Evolutionary conservation across 2,329 filamentous ascomycete species (phyloP), one percentile per base, ranked within the genome.

Genomic region (Amauroascus niger): DNA sequence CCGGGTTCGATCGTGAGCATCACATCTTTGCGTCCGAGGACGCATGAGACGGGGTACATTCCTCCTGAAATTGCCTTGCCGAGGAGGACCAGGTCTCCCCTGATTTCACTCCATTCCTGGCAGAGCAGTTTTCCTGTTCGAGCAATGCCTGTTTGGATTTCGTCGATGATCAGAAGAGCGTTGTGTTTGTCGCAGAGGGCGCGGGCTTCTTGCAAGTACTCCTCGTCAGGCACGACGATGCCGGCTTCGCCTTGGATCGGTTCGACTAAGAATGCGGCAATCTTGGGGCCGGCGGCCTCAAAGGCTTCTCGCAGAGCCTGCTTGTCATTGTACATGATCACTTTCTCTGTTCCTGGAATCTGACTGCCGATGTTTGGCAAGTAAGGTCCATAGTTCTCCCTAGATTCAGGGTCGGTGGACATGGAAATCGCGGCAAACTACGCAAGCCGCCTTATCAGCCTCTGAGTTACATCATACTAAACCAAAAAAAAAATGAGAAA

Each of bases 1-100:
- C 93, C 93, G 24, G 93, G 88, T 77, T 98, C 93, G 59, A 98
- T 79, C 8, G 91, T 93, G 61, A 96, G 80, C 90, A 98, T 96
- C 59, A 97, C 78, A 54, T 96, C 90, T 73, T 86, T 89, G 64
- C 83, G 83, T 58, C 86, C 85, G 50, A 98, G 78, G 47, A 98
- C 90, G 64, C 85, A 89, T 57, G 89, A 95, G 55, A 98, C 93
- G n/a, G 93, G 93, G 74, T 98, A 98, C 86, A 97, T 93, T 70
- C 93, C 93, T 59, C 93, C 93, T 32, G 89, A 95, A 68, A 98
- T 95, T 62, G 93, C 93, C 76, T 98, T 98, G 66, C 93, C 93
- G 32, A 98, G 82, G 46, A 95, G 84, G 22, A 98, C 86, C 65
- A 98, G 79, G 68, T 98, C 93, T 37, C 91, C 93, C 76, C 91